These are phyloP conservation scores for Boletus rubroflammeus DNA, from an alignment of 768 basidiomycete genomes.

Conservation along the genomic window DNA sequence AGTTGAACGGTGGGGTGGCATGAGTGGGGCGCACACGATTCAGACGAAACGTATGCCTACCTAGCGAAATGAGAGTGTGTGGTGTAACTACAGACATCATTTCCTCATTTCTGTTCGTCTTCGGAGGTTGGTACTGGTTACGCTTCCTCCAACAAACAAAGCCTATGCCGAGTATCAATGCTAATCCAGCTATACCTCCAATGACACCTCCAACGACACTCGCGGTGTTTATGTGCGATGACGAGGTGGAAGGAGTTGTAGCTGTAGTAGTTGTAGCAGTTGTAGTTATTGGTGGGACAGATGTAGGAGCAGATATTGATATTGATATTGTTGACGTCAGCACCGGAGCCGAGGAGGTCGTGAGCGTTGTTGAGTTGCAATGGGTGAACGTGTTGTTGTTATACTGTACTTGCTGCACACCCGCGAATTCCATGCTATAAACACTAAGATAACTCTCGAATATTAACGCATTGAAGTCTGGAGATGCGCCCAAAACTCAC, in stretches of 20 bases:
- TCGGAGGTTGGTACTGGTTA: not conserved
- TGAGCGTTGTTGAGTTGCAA: not conserved
- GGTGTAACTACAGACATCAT: not conserved
- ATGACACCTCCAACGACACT: not conserved
- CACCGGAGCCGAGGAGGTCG: not conserved
- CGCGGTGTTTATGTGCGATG: not conserved
- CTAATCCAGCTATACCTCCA: not conserved
- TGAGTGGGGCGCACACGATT: not conserved
- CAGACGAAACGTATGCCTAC: not conserved
- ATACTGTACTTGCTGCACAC: not conserved
- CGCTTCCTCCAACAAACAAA: not conserved
- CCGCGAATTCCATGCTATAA: not conserved
- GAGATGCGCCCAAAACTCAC: not conserved
- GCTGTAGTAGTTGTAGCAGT: not conserved
- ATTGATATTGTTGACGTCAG: not conserved
- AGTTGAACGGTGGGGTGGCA: not conserved
- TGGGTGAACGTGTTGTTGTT: not conserved
- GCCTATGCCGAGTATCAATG: not conserved
- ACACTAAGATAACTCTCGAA: not conserved
- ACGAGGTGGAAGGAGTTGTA: not conserved
- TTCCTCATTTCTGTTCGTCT: no score
- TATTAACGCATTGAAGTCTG: not conserved
- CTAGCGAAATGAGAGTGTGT: not conserved
- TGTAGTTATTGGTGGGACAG: no score
- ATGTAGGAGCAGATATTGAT: not conserved